Base-by-base conservation (phyloP, 148 eudicot species). In the Heliosperma pusillum region DNA sequence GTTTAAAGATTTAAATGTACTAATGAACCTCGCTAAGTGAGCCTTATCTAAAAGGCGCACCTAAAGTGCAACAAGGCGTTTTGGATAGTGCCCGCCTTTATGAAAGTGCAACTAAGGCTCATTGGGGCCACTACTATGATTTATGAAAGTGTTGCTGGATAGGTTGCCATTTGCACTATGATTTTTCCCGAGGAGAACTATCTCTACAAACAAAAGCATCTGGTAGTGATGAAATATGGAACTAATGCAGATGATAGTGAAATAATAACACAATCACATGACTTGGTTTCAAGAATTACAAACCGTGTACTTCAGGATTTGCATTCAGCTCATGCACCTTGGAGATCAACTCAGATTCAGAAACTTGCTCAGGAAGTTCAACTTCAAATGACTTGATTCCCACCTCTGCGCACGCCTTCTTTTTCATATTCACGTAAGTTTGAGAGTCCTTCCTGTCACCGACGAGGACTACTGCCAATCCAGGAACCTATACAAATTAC, bases 331-430 rank as follows among this genome's bases (percentile, higher is more conserved):
- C 96, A 10, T 94, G 97, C 58, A 94, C 96, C 84, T 90, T 90
- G 82, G 77, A 52, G 44, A 90, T 87, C 86, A 94, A 83, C 16
- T 92, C 96, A 77, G 80, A 75, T 77, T 91, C 86, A 59, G 89
- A 79, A 26, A 91, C 96, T 73, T 90, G 83, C 86, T 91, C 97
- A 0, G 92, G 93, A 3, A 94, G 89, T 77, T 90, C 88, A 26
- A 86, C 59, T 78, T 94, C 83, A 62, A 90, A 76, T 50, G 97
- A 91, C 77, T 83, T 91, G 76, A 94, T 91, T 70, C 97, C 96
- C 74, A 89, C 93, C 82, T 94, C 97, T 66, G 93, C 93, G 80
- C 97, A 92, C 19, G 98, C 93, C 67, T 88, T 94, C 73, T 93
- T 88, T 87, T 92, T 92, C 98, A 90, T 92, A 74, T 36, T 84